Evolutionary conservation across 2,329 filamentous ascomycete genomes (phyloP).

Genomic region (Pseudogymnoascus sp.): DNA sequence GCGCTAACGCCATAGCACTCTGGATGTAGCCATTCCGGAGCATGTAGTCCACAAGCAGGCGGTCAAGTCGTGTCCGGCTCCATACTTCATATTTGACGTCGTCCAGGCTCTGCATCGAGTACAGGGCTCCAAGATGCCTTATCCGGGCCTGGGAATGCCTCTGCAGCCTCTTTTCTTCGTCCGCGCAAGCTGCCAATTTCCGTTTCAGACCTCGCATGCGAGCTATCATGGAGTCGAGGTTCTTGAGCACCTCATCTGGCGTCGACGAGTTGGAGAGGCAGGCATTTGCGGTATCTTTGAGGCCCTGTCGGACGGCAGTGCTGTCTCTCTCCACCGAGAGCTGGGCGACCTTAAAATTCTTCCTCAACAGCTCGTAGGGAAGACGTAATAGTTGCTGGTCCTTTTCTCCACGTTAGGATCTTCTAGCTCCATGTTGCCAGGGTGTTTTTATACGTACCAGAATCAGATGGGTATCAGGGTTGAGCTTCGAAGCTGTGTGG

Average conservation of each 20-base stretch:
- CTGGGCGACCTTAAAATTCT: conserved; percentile 85
- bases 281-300: conserved; percentile 57
- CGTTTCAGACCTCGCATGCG: conserved; percentile 82
- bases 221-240: conserved; percentile 75
- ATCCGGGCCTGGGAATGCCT: conserved; percentile 68
- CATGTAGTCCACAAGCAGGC: conserved; percentile 87
- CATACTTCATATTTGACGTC: conserved; percentile 93
- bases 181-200: conserved; percentile 68
- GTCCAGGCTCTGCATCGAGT: conserved; percentile 68
- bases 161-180: conserved; percentile 72
- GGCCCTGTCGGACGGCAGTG: conserved; percentile 49
- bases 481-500: conserved; percentile 56
- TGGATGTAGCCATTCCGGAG: conserved; percentile 73
- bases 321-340: conserved; percentile 67
- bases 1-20: conserved; percentile 66
- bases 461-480: conserved; percentile 66
- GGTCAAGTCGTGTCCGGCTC: conserved; percentile 72
- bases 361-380: conserved; percentile 83
- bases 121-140: conserved; percentile 71
- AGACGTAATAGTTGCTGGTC: conserved; percentile 92
- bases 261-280: conserved; percentile 54
- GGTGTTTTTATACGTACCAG: conserved; percentile 43
- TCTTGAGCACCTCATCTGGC: conserved; percentile 65
- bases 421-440: conserved; percentile 3
- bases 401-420: conserved; percentile 35